Conservation (phyloP, 805 yeast species). For the Saturnispora mendoncae region DNA sequence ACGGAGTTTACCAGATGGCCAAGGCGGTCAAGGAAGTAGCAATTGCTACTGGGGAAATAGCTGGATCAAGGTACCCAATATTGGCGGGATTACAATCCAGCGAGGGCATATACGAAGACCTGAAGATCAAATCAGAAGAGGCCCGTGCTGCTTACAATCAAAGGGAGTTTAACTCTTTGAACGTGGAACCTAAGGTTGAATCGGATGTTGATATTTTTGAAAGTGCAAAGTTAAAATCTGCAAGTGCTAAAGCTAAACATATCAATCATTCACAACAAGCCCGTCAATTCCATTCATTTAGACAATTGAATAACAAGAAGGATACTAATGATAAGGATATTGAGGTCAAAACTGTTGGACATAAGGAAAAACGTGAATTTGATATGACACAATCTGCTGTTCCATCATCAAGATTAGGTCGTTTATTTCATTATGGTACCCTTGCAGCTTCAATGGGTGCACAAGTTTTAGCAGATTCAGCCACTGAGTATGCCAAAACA, state of each 20-base stretch:
- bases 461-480: constrained; percentile 71
- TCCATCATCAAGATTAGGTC: constrained; percentile 78
- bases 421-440: constrained; percentile 88
- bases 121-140: constrained; percentile 20
- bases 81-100: constrained; percentile 19
- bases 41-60: constrained; percentile 15
- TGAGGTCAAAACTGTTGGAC: constrained; percentile 21
- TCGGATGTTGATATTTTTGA: constrained; percentile 25
- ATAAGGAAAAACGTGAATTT: constrained; percentile 30
- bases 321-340: not conserved
- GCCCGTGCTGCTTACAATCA: constrained; percentile 16
- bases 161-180: constrained; percentile 14
- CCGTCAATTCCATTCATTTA: constrained; percentile 12
- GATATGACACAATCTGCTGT: constrained; percentile 60
- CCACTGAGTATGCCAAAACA: constrained; percentile 52
- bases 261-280: constrained; percentile 5
- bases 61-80: constrained; percentile 18
- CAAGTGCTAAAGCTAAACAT: constrained; percentile 5
- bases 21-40: constrained; percentile 24
- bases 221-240: constrained; percentile 27
- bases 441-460: constrained; percentile 87
- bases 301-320: constrained; percentile 2
- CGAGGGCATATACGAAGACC: constrained; percentile 22
- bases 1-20: constrained; percentile 21
- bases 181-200: constrained; percentile 10